Evolutionary conservation across 805 yeast species (phyloP).

Genomic region (Myxozyma neotropica): DNA sequence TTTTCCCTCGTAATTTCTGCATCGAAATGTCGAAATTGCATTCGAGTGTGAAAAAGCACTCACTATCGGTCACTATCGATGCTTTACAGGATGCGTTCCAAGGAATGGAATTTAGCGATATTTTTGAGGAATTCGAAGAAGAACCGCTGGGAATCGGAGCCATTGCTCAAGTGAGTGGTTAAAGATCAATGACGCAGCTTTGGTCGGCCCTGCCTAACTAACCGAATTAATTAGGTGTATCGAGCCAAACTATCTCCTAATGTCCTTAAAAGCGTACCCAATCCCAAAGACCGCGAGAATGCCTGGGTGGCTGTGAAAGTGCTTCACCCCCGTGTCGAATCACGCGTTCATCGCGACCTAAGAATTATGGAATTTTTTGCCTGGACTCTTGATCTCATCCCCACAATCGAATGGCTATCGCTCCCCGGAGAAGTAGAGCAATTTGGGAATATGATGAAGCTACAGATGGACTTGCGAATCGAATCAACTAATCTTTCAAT

Average conservation of each 20-base stretch:
- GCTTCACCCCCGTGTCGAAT: constrained; percentile 82
- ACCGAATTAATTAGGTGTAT: constrained; percentile 56
- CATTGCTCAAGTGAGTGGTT: constrained; percentile 66
- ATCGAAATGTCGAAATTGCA: constrained; percentile 75
- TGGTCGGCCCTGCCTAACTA: neutral
- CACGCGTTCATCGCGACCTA: constrained; percentile 75
- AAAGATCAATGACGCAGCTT: too few relatives aligned
- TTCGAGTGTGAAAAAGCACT: constrained; percentile 78
- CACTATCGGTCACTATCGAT: constrained; percentile 59
- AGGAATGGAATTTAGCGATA: constrained; percentile 59
- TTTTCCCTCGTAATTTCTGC: constrained; percentile 79
- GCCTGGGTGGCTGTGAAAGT: constrained; percentile 83
- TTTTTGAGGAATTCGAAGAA: constrained; percentile 76
- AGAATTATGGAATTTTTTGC: constrained; percentile 85
- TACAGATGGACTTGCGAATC: constrained; percentile 86
- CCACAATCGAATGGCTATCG: constrained; percentile 98
- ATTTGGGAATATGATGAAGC: constrained; percentile 79
- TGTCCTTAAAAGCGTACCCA: constrained; percentile 27
- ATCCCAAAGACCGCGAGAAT: constrained; percentile 25
- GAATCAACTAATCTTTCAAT: constrained; percentile 79
- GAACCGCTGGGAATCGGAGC: constrained; percentile 96
- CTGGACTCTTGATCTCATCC: constrained; percentile 63
- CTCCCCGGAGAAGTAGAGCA: constrained; percentile 92
- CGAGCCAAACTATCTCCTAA: constrained; percentile 59
- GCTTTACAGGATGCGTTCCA: constrained; percentile 65